Conservation (phyloP, 2,329 filamentous ascomycete genomes). For the Juglanconis oblonga region DNA sequence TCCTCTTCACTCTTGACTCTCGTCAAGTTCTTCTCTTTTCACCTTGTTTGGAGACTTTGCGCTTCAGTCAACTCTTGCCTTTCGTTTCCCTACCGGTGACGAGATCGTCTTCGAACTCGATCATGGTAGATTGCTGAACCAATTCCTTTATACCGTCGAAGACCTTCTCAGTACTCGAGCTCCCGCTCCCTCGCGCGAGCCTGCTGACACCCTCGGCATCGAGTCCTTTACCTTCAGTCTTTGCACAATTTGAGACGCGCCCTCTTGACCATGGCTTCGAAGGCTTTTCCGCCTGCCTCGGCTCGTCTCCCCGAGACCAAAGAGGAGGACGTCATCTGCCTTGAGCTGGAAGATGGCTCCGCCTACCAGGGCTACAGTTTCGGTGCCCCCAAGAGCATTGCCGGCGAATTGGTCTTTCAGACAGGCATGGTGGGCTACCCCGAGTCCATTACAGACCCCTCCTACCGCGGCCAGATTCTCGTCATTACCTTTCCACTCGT, state of each 20-base stretch:
- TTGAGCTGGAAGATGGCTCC: constrained; percentile 90
- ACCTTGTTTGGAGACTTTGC: not conserved
- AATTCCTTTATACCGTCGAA: constrained; percentile 5
- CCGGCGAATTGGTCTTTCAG: constrained; percentile 98
- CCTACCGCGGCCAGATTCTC: constrained; percentile 88
- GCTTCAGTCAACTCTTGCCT: constrained; percentile 3
- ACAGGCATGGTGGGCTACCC: constrained; percentile 99
- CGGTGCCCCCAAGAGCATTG: constrained; percentile 88
- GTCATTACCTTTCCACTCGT: constrained; percentile 95
- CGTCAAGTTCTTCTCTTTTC: not conserved
- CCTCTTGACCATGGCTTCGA: constrained; percentile 31
- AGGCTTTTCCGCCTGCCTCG: constrained; percentile 54
- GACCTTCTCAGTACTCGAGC: constrained; percentile 7
- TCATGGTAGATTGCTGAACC: constrained; percentile 12
- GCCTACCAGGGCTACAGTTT: constrained; percentile 96
- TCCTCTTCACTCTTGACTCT: not conserved
- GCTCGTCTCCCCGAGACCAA: constrained; percentile 52
- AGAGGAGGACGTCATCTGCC: constrained; percentile 67
- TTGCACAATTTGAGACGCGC: not conserved
- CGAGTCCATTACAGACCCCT: constrained; percentile 85
- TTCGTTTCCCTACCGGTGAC: constrained; percentile 12
- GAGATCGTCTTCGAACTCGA: constrained; percentile 10
- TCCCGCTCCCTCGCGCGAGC: constrained; percentile 1
- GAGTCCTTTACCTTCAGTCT: constrained; percentile 4
- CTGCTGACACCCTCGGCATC: constrained; percentile 12